Evolutionary conservation across 306 rosid species (phyloP).

Genomic region (Inga leiocalycina): DNA sequence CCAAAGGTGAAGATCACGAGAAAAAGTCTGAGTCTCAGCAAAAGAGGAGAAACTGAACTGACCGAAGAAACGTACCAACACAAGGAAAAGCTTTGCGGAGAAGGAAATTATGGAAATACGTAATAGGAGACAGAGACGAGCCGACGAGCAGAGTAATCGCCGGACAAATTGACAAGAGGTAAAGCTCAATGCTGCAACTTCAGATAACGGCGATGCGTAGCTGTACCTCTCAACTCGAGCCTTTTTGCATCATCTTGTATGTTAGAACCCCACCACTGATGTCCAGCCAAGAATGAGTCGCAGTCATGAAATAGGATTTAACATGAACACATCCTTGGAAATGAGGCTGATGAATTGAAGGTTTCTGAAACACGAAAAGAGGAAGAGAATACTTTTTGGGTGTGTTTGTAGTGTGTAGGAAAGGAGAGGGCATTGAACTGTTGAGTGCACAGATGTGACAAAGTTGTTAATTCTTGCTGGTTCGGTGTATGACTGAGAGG

Average conservation of each 20-base stretch:
- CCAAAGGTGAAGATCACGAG: no score
- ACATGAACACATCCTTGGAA: background rate
- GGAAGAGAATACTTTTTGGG: background rate
- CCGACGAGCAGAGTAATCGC: no score
- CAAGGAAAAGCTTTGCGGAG: no score
- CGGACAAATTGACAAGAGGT: conserved; percentile 64
- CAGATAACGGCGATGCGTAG: conserved; percentile 47
- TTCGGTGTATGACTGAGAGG: background rate
- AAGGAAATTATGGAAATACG: no score
- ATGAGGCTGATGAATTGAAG: background rate
- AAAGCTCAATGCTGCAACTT: conserved; percentile 89
- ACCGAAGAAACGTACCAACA: no score
- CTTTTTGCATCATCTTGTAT: conserved; percentile 15
- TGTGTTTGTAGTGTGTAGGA: background rate
- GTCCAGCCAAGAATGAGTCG: conserved; percentile 3
- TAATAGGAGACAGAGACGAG: no score
- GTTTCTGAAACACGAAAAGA: background rate
- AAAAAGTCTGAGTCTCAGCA: no score
- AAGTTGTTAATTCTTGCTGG: background rate
- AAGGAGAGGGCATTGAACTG: background rate
- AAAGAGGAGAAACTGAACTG: no score
- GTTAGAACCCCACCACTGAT: conserved; percentile 15
- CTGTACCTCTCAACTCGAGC: background rate
- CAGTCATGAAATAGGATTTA: conserved; percentile 33
- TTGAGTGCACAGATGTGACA: background rate